These are phyloP conservation scores for Paraglomus brasilianum DNA, from an alignment of 192 early-diverging fungal genomes.

Conservation along the genomic window DNA sequence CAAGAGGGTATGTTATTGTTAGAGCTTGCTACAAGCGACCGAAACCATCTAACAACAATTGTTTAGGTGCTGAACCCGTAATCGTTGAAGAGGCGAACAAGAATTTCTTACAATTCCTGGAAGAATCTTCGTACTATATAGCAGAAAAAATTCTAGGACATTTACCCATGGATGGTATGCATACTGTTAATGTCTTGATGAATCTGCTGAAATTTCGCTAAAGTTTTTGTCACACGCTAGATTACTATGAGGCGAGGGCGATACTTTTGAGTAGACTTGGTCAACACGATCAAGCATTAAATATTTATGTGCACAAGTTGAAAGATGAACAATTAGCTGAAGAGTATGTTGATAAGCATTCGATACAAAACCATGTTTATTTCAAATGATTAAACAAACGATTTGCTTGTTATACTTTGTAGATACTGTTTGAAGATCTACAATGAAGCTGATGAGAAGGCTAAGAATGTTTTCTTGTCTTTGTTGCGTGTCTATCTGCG, in stretches of 20 bases:
- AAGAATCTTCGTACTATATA: conserved; percentile 65
- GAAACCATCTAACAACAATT: conserved; percentile 28
- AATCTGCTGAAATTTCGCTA: background rate
- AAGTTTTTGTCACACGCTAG: conserved; percentile 34
- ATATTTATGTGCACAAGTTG: conserved; percentile 80
- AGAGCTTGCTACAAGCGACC: background rate
- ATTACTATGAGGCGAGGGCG: conserved; percentile 78
- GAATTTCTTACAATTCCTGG: conserved; percentile 68
- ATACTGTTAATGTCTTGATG: background rate
- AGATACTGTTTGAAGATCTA: conserved; percentile 66
- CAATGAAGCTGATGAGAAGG: conserved; percentile 44
- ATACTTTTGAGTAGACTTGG: conserved; percentile 79
- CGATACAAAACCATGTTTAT: too few species aligned
- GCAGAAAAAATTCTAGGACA: conserved; percentile 72
- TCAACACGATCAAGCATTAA: conserved; percentile 82
- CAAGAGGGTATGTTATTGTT: background rate
- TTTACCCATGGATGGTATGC: conserved; percentile 70
- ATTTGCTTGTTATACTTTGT: conserved; percentile 17
- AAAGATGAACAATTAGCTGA: conserved; percentile 66
- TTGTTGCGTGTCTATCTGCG: conserved; percentile 63
- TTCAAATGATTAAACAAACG: too few species aligned
- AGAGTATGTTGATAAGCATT: conserved; percentile 43
- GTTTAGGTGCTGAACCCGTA: conserved; percentile 7
- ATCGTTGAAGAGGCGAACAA: conserved; percentile 31
- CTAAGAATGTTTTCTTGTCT: conserved; percentile 61